Base-by-base conservation (phyloP, 1,284 basidiomycete species). In the Trichosporon sp. region DNA sequence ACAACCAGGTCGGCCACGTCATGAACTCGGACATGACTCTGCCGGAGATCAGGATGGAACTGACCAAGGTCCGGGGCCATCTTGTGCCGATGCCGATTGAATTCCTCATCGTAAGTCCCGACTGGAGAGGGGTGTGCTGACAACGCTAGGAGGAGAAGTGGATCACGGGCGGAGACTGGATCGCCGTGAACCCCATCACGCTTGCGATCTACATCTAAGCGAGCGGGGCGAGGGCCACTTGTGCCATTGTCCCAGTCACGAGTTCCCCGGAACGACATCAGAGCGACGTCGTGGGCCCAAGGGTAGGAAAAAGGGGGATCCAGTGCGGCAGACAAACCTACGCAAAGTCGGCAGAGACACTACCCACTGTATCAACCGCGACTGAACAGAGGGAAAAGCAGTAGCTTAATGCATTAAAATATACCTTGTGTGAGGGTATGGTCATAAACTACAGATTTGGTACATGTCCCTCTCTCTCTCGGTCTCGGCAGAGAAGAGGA, bases 1-100 rank as follows among this genome's bases (percentile, higher is more conserved):
- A 63, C 32, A 1, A 40, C 59, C 56, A 92, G 87, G 87, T 88
- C 3, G 93, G 93, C 1, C 95, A 96, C 82, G 90, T 96, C 67
- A 90, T 89, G 1, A 89, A 86, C 70, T 75, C 89, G 10, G 89
- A 86, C 4, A 78, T 93, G 37, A 81, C 88, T 0, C 83, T 94
- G 21, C 84, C 86, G 1, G 88, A 90, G 64, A 87, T 94, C 76
- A 94, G 96, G 86, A 85, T 89, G 61, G 88, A 89, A 46, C 87
- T 98, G 63, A 85, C 86, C 38, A 86, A 89, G 76, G 89, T 97
- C 70, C 78, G 78, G 38, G 86, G 86, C 12, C 83, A 85, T 76
- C 77, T 87, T 12, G 85, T 87, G 40, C 79, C 85, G 43, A 85
- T 86, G 85, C 86, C 86, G 2, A 72, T 81, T 51, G 74, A 84